Base-by-base conservation (phyloP, 352 stramenopile species). In the Globisporangium uncinulatum region DNA sequence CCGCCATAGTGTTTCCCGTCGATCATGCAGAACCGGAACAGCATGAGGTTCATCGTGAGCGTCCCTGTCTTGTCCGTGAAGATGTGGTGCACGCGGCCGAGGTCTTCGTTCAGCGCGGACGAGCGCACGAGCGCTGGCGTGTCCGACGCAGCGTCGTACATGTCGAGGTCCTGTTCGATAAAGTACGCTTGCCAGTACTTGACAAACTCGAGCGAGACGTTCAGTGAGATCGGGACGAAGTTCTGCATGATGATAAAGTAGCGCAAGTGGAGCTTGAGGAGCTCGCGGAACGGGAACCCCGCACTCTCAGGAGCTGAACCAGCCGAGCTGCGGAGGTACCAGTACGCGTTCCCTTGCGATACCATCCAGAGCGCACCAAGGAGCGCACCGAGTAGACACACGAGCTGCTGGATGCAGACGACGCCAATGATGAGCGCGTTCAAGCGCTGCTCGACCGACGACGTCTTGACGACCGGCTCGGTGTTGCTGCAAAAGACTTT, bases 141-240 rank as follows among this genome's bases (percentile, higher is more conserved):
- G 63, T 98, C 86, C 0, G 86, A 96, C 37, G 78, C 69, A 39
- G 81, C 75, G 61, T 99, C 86, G 56, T 97, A 97, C 86, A 97
- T 96, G 29, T 92, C 73, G 14, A 96, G 54, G 49, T 97, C 84
- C 57, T 90, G 88, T 49, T 97, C 83, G 45, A 99, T 94, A 64
- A 98, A 98, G 47, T 96, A 90, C 45, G 94, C 87, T 70, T 98
- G 93, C 71, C 86, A 94, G 57, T 98, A 97, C 61, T 97, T 98
- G 46, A 98, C 89, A 32, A 98, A 92, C 70, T 98, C 93, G 21
- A 99, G 76, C 20, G 95, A 98, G 6, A 99, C 95, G 66, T 99
- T 99, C n/a, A 99, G 74, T 59, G 92, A 98, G 31, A 99, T 92
- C 20, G 97, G 97, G 17, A 99, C 90, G 69, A 99, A 98, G 63